Conservation (phyloP, 257 asterid genomes). For the Solanum paucissectum region DNA sequence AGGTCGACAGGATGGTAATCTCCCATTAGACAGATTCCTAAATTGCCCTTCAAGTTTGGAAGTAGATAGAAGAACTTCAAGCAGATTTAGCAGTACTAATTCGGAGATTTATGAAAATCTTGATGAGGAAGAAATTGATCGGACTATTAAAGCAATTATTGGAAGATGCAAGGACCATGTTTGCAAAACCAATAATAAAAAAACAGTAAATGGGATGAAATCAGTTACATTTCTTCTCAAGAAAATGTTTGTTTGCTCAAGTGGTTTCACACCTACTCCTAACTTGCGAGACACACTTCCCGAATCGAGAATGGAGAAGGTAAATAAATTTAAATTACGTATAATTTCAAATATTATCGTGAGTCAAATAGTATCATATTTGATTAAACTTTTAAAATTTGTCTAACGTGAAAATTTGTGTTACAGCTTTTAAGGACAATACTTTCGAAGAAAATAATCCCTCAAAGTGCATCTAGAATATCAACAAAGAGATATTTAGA, state of each 20-base stretch:
- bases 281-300: slow-evolving; percentile 58
- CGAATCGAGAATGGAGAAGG: slow-evolving; percentile 98
- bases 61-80: slow-evolving; percentile 51
- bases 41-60: slow-evolving; percentile 94
- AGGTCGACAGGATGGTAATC: slow-evolving; percentile 19
- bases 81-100: slow-evolving; percentile 30
- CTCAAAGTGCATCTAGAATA: slow-evolving; percentile 39
- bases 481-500: slow-evolving; percentile 41
- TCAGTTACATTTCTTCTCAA: slow-evolving; percentile 68
- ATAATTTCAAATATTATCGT: too few species aligned
- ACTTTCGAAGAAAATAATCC: slow-evolving; percentile 53
- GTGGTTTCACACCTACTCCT: slow-evolving; percentile 61
- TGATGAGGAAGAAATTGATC: slow-evolving; percentile 78
- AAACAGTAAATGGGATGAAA: slow-evolving; percentile 46
- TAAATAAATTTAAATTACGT: not conserved
- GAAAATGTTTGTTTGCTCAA: slow-evolving; percentile 69
- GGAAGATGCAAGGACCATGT: slow-evolving; percentile 74
- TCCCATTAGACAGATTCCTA: slow-evolving; percentile 81
- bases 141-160: slow-evolving; percentile 75
- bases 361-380: not conserved
- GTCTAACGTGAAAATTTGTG: not conserved
- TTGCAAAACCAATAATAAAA: slow-evolving; percentile 50
- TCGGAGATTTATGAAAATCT: slow-evolving; percentile 33
- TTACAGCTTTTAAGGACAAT: slow-evolving; percentile 74
- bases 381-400: not conserved